Base-by-base conservation (phyloP, 208 protist genomes). In the Trypanosoma rangeli region DNA sequence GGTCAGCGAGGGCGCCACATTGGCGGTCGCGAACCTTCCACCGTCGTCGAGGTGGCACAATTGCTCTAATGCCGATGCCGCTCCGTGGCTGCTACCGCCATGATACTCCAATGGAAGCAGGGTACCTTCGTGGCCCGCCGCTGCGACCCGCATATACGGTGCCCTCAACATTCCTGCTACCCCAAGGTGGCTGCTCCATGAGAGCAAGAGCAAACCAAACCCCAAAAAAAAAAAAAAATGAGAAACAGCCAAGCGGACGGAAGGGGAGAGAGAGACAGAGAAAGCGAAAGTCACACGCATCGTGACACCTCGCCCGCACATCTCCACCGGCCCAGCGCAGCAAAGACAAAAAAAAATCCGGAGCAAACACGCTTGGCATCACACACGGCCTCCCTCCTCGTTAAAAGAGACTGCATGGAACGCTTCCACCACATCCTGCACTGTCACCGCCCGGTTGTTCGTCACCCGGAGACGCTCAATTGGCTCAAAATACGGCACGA, bases 401-500 rank as follows among this genome's bases (percentile, higher is more conserved):
- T 18, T 60, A 50, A 73, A 78, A 0, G 67, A 57, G n/a, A 24
- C 28, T 0, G 5, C 24, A 29, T 68, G 15, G 29, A 92, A 56
- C 0, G 79, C 70, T 15, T 87, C 78, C 20, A 92, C 83, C 15
- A 95, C 60, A 37, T 91, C 85, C 55, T 92, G 77, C 48, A 87
- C 73, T 53, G 55, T 73, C 7, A 90, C 81, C 12, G 87, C 90
- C 24, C 87, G 78, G 39, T 83, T 83, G 76, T 86, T 87, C 24
- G 82, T 83, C 22, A 92, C 84, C 16, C 85, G 80, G 26, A 92
- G 67, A 3, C 86, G 84, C 72, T 95, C 87, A 33, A 95, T 83
- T 37, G 84, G 82, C 37, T 93, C 87, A 65, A 79, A 95, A 57
- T 83, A 91, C 18, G 90, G 84, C 68, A 84, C 84, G 29, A 95